phyloP scores from a whole-genome alignment of 2,329 filamentous ascomycete genomes.

The Ceratocystis albifundus region DNA sequence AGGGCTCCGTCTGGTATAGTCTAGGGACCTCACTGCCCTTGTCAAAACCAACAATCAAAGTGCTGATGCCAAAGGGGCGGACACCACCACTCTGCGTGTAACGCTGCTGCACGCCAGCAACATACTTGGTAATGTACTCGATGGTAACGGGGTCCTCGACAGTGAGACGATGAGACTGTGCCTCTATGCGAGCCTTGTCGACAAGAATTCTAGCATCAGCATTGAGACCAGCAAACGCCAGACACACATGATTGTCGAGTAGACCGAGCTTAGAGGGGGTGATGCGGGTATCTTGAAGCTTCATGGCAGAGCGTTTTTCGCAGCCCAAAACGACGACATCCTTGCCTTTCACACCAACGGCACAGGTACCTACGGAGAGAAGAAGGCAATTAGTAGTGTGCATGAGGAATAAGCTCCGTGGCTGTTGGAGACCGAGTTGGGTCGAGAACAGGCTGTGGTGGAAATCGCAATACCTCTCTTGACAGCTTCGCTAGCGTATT shows the following conservation, averaged over 20 bases:
- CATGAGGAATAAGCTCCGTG: constrained; percentile 2
- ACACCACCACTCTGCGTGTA: constrained; percentile 99
- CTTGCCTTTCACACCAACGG: constrained; percentile 89
- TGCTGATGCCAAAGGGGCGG: constrained; percentile 96
- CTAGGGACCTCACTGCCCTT: constrained; percentile 78
- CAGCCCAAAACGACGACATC: constrained; percentile 94
- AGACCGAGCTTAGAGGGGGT: constrained; percentile 97
- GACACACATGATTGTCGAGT: constrained; percentile 88
- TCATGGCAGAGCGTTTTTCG: constrained; percentile 98
- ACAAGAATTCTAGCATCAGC: constrained; percentile 95
- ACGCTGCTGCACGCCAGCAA: constrained; percentile 93
- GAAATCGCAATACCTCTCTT: constrained; percentile 63
- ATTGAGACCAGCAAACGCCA: constrained; percentile 94
- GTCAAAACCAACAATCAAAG: constrained; percentile 96
- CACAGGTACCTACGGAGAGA: constrained; percentile 65
- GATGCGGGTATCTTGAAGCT: constrained; percentile 97
- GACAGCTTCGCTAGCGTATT: constrained; percentile 97
- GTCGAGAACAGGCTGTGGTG: constrained; percentile 26
- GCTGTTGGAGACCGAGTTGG: not conserved
- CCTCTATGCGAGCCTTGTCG: constrained; percentile 94
- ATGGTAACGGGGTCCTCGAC: constrained; percentile 96
- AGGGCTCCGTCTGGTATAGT: constrained; percentile 97
- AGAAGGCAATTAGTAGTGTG: constrained; percentile 7
- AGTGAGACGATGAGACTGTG: constrained; percentile 91
- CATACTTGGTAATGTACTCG: constrained; percentile 99